Conservation (phyloP, 768 basidiomycete genomes). For the Termitomyces sp. region DNA sequence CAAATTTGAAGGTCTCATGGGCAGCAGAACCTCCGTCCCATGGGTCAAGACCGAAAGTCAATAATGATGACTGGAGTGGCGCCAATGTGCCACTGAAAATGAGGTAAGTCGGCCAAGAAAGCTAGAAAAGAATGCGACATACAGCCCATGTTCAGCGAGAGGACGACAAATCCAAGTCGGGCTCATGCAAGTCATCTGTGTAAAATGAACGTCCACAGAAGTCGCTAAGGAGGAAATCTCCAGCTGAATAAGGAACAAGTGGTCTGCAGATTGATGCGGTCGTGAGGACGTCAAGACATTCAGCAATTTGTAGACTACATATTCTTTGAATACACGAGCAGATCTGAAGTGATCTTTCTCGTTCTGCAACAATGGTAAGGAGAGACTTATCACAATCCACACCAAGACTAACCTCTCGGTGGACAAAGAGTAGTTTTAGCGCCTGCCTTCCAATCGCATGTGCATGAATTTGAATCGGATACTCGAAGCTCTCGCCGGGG, state of each 20-base stretch:
- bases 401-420: slow-evolving; percentile 40
- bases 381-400: background rate
- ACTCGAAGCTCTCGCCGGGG: slow-evolving; percentile 43
- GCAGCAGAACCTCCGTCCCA: slow-evolving; percentile 32
- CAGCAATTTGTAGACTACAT: slow-evolving; percentile 58
- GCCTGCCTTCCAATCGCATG: slow-evolving; percentile 41
- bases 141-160: slow-evolving; percentile 34
- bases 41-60: slow-evolving; percentile 36
- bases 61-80: slow-evolving; percentile 41
- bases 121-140: slow-evolving; percentile 21
- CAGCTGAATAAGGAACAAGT: slow-evolving; percentile 48
- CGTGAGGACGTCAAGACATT: slow-evolving; percentile 43
- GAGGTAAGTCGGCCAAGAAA: background rate
- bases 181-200: slow-evolving; percentile 61
- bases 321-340: slow-evolving; percentile 45
- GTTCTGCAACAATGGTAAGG: slow-evolving; percentile 27
- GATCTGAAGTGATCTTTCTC: slow-evolving; percentile 50
- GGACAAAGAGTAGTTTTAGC: slow-evolving; percentile 60
- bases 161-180: slow-evolving; percentile 58
- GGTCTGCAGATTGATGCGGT: slow-evolving; percentile 44
- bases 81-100: slow-evolving; percentile 33
- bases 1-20: slow-evolving; percentile 42
- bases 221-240: slow-evolving; percentile 48
- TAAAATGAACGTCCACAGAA: slow-evolving; percentile 37
- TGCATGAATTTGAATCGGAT: slow-evolving; percentile 54